Evolutionary conservation across 176 grass and related monocot genomes (phyloP), one percentile per base, ranked within the genome.

Genomic region (Rhipidocladum racemiflorum): DNA sequence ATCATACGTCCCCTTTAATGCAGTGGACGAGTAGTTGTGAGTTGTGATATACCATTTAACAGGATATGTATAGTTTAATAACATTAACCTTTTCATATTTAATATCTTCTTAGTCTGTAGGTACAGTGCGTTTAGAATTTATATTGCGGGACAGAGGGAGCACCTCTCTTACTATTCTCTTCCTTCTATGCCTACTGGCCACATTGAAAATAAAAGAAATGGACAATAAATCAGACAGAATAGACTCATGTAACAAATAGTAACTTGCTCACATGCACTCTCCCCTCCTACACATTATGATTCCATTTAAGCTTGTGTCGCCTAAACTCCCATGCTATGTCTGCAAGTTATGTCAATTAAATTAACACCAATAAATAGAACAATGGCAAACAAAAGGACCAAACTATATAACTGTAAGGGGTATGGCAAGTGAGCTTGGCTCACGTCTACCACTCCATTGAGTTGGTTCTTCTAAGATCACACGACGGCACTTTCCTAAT

Each of bases 391-490:
- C 36, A 65, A 27, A 60, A 48, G 6, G 36, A 71, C 32, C n/a
- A 72, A 83, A 82, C 32, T 34, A 81, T 71, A 69, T 77, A 72
- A 25, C 27, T 78, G 72, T 85, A 72, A 39, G 29, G 43, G 36
- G 21, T n/a, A 71, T 40, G 72, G 65, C 45, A 40, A 61, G 29
- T 72, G 59, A 79, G 68, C n/a, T 79, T 45, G 18, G 78, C 11
- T 71, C 81, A 43, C 28, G 11, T 48, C 90, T 97, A 97, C 95
- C 90, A 94, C 60, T 94, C 69, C 88, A 88, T 78, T 3, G 95
- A 97, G 76, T 80, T 83, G 32, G 86, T 94, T 85, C 95, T 89
- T 87, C 90, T 84, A 67, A 93, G 86, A 78, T 69, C 76, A 13
- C 7, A 44, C n/a, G 75, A 25, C 25, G 88, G 57, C 45, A 21